Evolutionary conservation across 805 yeast species (phyloP), one percentile per base, ranked within the genome.

Genomic region (Middelhovenomyces tepae): DNA sequence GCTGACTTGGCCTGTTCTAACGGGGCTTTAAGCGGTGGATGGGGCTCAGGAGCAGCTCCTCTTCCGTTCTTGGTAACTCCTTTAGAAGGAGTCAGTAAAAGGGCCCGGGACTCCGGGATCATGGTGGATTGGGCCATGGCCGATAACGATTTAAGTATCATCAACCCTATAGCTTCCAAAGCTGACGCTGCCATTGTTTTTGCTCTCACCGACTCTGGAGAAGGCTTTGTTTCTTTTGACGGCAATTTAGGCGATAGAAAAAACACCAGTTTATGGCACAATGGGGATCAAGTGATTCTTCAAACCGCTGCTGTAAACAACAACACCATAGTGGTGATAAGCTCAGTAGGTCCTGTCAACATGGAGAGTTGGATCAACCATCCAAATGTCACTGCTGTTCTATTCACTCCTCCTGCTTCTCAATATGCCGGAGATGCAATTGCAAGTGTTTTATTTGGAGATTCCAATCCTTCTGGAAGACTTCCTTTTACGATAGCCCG

Each of bases 11-110:
- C 60, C 29, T 65, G 73, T 39, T 59, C 60, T 7, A 64, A 68
- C 36, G 83, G 82, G 2, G 65, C 71, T 1, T 46, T 75, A 26
- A 67, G 71, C 21, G 61, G 69, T 19, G 81, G 81, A 9, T 72
- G 81, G 76, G 83, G 82, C 0, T 74, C 81, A 4, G 74, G 78
- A 1, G 61, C 75, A 7, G 76, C 67, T 10, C 67, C 63, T 42
- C 66, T 71, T 27, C 75, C 77, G 2, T 71, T 58, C 47, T 69
- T 72, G 3, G 59, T 71, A n/a, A 67, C 78, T 1, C 80, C 81
- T 0, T 62, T 62, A 37, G 77, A 73, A 46, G 78, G 73, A 1
- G 65, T 75, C 24, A 57, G 67, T n/a, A 16, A 23, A n/a, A 15
- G 17, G 10, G 34, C 27, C 11, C 11, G 34, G 14, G 31, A 22